These are phyloP conservation scores for Prosopis cineraria DNA, from an alignment of 306 rosid genomes.

Conservation along the genomic window DNA sequence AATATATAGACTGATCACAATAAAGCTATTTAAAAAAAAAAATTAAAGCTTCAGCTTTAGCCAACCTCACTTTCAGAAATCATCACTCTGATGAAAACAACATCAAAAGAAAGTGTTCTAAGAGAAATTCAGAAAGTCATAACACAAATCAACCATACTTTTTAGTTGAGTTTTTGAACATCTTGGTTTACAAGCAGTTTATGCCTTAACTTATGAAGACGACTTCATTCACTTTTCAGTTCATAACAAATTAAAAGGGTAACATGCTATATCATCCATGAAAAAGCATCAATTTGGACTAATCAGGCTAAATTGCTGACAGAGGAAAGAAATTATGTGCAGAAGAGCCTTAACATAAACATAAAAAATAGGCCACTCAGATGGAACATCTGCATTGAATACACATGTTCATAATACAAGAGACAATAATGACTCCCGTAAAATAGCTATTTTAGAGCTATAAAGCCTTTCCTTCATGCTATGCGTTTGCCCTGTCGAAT, in stretches of 20 bases:
- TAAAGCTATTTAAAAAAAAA: not conserved
- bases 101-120: not conserved
- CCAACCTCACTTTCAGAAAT: not conserved
- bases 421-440: not conserved
- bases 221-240: slow-evolving; percentile 10
- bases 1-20: not conserved
- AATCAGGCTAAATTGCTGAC: not conserved
- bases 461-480: not conserved
- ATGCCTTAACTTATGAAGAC: not conserved
- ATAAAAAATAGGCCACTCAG: not conserved
- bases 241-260: not conserved
- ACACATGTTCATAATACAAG: not conserved
- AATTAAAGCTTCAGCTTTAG: slow-evolving; percentile 18
- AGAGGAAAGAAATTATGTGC: not conserved
- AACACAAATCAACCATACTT: not conserved
- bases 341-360: not conserved
- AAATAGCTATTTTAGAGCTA: not conserved
- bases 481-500: not conserved
- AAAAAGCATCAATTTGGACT: not conserved
- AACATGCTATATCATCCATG: not conserved
- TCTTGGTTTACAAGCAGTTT: not conserved
- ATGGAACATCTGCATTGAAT: not conserved
- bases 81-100: not conserved
- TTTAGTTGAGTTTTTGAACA: not conserved
- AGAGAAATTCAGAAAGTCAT: not conserved